Evolutionary conservation across 1,139 yeast genomes (phyloP).

Genomic region (Geotrichum phurueaensis): DNA sequence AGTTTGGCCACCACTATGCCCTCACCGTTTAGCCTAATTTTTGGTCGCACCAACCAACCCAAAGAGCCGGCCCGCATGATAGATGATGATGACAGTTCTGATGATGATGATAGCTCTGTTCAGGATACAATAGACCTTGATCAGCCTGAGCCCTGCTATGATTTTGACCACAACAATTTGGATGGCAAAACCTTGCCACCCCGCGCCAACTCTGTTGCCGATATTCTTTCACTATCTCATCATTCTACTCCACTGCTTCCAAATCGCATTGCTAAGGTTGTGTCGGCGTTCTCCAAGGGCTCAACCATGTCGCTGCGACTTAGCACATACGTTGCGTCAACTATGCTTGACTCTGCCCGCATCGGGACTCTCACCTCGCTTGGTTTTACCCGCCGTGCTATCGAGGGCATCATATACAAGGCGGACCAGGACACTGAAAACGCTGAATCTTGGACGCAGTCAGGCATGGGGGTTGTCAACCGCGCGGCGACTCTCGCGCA

Average conservation of each 20-base stretch:
- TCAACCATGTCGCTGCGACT: conserved; percentile 29
- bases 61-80: not conserved
- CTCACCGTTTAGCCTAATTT: not conserved
- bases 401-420: conserved; percentile 29
- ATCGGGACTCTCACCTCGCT: conserved; percentile 29
- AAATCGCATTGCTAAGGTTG: conserved; percentile 26
- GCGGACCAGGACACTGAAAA: conserved; percentile 31
- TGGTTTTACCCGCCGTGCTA: conserved; percentile 29
- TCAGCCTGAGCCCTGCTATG: not conserved
- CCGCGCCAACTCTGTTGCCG: conserved; percentile 4
- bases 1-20: not conserved
- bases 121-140: not conserved
- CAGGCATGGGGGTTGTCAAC: conserved; percentile 24
- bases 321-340: conserved; percentile 28
- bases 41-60: not conserved
- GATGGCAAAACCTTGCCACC: not conserved
- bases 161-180: not conserved
- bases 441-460: conserved; percentile 23
- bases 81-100: not conserved
- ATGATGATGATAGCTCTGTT: not conserved
- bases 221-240: conserved; percentile 13
- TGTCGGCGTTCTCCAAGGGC: conserved; percentile 30
- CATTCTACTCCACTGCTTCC: conserved; percentile 28
- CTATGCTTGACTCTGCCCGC: conserved; percentile 29
- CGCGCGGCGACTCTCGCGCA: conserved; percentile 31